Evolutionary conservation across 2,329 filamentous ascomycete species (phyloP), one percentile per base, ranked within the genome.

Genomic region (Trichoderma oligosporum): DNA sequence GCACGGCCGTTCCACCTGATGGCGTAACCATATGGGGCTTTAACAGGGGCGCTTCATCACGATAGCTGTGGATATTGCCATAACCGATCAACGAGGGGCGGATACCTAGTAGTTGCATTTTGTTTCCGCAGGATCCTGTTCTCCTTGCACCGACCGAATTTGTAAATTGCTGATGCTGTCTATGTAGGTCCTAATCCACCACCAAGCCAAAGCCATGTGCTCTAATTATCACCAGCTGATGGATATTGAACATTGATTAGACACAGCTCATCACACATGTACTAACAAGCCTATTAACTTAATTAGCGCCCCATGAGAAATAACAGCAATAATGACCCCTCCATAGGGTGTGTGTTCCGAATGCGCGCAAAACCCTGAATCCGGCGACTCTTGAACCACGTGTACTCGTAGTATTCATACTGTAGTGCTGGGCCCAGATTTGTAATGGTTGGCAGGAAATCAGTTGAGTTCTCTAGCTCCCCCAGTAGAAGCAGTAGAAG

Each of bases 341-440:
- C 54, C 45, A 42, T 39, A 11, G 12, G 41, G 31, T 20, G 14
- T n/a, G n/a, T n/a, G n/a, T n/a, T 51, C 47, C 52, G 41, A 55
- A 55, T 45, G 24, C 52, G 52, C 39, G 52, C 41, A 46, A 36
- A 6, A 12, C 22, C 38, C 52, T 46, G 52, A 55, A 55, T 22
- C n/a, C 52, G 52, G 52, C 52, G 29, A 55, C 39, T 39, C 41
- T 45, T 39, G 52, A 45, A 55, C 52, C 52, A 55, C 52, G 52
- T 55, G 52, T 55, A 18, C 6, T 5, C 27, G 27, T 5, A 11
- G 27, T 45, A 45, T 45, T 45, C n/a, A n/a, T n/a, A n/a, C n/a
- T n/a, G 7, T 39, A 5, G 39, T 25, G 51, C 41, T 36, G 51
- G 51, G 20, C 51, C n/a, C 14, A 39, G 29, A 36, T 27, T 54